These are phyloP conservation scores for Coemansia sp. DNA, from an alignment of 371 early-diverging fungal species.

Conservation along the genomic window DNA sequence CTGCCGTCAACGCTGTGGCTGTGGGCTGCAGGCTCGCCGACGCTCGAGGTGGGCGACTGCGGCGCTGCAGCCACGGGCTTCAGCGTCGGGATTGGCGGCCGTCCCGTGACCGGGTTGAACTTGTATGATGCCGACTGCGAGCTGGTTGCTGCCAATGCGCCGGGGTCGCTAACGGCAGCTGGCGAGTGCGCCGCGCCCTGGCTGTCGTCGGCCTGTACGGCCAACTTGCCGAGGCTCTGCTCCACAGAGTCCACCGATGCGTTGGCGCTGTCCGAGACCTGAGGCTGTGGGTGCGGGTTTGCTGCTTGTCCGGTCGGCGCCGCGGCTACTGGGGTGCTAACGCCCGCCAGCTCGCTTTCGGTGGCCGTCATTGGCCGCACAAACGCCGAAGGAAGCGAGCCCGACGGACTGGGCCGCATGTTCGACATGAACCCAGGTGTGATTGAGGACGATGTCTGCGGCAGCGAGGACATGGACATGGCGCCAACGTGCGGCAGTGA, in stretches of 20 bases:
- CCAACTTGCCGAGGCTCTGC: constrained; percentile 11
- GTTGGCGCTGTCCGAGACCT: neutral
- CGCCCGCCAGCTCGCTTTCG: constrained; percentile 25
- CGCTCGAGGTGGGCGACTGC: neutral
- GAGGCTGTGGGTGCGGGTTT: neutral
- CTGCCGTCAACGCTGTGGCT: constrained; percentile 5
- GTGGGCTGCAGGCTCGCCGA: neutral
- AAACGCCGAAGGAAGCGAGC: constrained; percentile 16
- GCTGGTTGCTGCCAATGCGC: neutral
- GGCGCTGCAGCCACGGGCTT: constrained; percentile 8
- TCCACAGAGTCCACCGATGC: constrained; percentile 19
- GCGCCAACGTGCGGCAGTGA: constrained; percentile 2
- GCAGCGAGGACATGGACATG: constrained; percentile 28
- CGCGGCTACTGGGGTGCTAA: neutral
- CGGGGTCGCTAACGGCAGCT: neutral
- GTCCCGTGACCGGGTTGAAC: constrained; percentile 39
- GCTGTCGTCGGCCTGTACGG: neutral
- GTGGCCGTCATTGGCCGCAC: constrained; percentile 19
- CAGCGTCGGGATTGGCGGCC: constrained; percentile 38
- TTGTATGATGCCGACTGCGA: constrained; percentile 12
- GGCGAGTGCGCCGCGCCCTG: neutral
- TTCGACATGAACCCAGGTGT: constrained; percentile 2
- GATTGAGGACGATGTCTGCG: constrained; percentile 12
- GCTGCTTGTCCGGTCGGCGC: neutral
- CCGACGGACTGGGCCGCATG: constrained; percentile 4